phyloP scores from a whole-genome alignment of 2,329 filamentous ascomycete genomes.

The Sclerotinia glacialis region DNA sequence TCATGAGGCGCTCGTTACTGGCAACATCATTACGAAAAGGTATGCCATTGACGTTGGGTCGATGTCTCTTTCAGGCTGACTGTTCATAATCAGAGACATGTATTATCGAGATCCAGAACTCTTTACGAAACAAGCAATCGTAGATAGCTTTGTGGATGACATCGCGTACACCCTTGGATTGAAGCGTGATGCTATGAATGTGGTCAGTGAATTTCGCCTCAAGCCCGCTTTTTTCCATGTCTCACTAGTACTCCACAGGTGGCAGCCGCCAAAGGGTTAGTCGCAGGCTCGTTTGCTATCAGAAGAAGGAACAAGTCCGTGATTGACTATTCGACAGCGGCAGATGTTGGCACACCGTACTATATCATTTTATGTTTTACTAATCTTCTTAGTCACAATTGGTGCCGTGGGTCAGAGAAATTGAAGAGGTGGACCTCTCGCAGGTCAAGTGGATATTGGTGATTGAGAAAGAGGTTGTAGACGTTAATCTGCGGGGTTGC shows the following conservation, averaged over 20 bases:
- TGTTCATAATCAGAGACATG: conserved; percentile 58
- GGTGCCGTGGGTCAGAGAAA: conserved; percentile 54
- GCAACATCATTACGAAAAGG: conserved; percentile 60
- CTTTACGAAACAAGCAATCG: conserved; percentile 65
- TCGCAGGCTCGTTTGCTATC: conserved; percentile 57
- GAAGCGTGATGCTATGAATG: conserved; percentile 63
- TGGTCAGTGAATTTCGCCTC: conserved; percentile 51
- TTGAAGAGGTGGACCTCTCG: conserved; percentile 51
- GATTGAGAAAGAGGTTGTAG: conserved; percentile 70
- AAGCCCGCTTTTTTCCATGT: neutral
- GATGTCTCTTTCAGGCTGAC: neutral
- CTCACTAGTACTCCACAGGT: conserved; percentile 47
- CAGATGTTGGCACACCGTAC: conserved; percentile 39
- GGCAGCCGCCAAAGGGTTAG: conserved; percentile 70
- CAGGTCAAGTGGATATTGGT: conserved; percentile 63
- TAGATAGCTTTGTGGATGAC: conserved; percentile 72
- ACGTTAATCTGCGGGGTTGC: neutral
- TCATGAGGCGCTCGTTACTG: conserved; percentile 56
- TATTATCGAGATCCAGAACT: conserved; percentile 75
- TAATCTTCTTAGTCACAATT: conserved; percentile 51
- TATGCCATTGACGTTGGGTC: conserved; percentile 36
- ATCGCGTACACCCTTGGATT: conserved; percentile 67
- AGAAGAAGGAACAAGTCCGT: conserved; percentile 46
- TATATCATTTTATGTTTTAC: neutral
- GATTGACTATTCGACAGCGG: conserved; percentile 42